Conservation (phyloP, 129 eudicot genomes). For the Deinandra increscens region DNA sequence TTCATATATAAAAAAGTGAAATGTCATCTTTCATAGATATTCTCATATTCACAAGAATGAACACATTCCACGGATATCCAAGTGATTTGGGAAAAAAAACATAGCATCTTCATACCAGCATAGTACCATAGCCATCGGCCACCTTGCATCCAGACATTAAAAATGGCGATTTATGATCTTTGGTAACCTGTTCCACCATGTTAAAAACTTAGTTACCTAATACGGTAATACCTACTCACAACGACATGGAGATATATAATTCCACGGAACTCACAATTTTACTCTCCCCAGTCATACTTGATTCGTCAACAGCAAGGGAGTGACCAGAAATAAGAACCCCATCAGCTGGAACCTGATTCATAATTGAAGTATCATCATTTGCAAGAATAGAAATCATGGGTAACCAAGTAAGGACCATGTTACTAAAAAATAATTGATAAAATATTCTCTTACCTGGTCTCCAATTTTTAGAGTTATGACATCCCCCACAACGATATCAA, state of each 20-base stretch:
- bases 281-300: conserved; percentile 99
- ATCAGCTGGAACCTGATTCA: conserved; percentile 88
- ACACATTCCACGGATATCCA: neutral
- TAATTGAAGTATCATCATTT: conserved; percentile 12
- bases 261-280: conserved; percentile 56
- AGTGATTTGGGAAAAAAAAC: neutral
- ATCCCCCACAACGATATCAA: conserved; percentile 94
- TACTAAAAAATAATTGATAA: conserved; percentile 2
- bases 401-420: neutral
- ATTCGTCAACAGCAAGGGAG: conserved; percentile 86
- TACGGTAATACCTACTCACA: conserved; percentile 12
- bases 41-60: neutral
- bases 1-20: neutral
- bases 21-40: neutral
- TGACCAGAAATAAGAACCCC: conserved; percentile 83
- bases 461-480: conserved; percentile 90
- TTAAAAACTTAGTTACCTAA: neutral
- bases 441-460: conserved; percentile 60
- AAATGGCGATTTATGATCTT: conserved; percentile 75
- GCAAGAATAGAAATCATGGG: conserved; percentile 13
- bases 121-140: conserved; percentile 97
- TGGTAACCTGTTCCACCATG: conserved; percentile 51
- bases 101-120: conserved; percentile 65
- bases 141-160: conserved; percentile 98
- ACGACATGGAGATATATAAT: neutral